Evolutionary conservation across 2,329 filamentous ascomycete species (phyloP).

Genomic region (Coleophoma crateriformis): DNA sequence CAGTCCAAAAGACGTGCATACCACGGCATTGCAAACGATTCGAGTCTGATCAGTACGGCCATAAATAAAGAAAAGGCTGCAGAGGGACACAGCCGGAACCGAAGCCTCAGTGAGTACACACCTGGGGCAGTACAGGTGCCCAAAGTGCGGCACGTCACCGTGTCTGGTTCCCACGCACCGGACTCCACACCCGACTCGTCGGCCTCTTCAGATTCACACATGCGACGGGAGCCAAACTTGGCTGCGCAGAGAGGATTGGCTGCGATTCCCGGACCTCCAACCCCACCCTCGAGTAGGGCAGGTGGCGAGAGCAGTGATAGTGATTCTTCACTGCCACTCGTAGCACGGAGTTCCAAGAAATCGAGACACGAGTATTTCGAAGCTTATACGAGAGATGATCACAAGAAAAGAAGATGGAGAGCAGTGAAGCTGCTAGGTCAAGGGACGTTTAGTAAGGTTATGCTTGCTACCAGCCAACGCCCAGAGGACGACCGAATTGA

Average conservation of each 20-base stretch:
- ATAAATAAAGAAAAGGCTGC: constrained; percentile 19
- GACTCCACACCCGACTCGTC: constrained; percentile 38
- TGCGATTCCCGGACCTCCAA: constrained; percentile 59
- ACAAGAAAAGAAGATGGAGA: constrained; percentile 72
- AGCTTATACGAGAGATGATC: constrained; percentile 58
- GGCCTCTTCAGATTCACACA: constrained; percentile 42
- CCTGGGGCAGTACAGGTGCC: constrained; percentile 66
- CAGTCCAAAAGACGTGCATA: constrained; percentile 55
- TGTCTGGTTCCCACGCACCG: constrained; percentile 56
- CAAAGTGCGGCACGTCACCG: constrained; percentile 64
- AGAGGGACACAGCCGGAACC: constrained; percentile 58
- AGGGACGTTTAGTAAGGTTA: constrained; percentile 92
- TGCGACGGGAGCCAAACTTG: constrained; percentile 76
- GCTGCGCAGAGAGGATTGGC: constrained; percentile 73
- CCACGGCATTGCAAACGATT: constrained; percentile 32
- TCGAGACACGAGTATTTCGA: constrained; percentile 59
- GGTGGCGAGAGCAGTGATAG: constrained; percentile 42
- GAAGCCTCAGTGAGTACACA: constrained; percentile 84
- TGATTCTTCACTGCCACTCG: constrained; percentile 37
- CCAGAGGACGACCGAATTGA: constrained; percentile 36
- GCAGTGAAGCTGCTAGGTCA: constrained; percentile 78
- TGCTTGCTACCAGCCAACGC: constrained; percentile 79
- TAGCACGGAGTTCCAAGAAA: constrained; percentile 29
- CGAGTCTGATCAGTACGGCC: constrained; percentile 10
- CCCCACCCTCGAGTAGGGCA: constrained; percentile 76